Conservation (phyloP, 1,284 basidiomycete genomes). For the Termitomyces sp. region DNA sequence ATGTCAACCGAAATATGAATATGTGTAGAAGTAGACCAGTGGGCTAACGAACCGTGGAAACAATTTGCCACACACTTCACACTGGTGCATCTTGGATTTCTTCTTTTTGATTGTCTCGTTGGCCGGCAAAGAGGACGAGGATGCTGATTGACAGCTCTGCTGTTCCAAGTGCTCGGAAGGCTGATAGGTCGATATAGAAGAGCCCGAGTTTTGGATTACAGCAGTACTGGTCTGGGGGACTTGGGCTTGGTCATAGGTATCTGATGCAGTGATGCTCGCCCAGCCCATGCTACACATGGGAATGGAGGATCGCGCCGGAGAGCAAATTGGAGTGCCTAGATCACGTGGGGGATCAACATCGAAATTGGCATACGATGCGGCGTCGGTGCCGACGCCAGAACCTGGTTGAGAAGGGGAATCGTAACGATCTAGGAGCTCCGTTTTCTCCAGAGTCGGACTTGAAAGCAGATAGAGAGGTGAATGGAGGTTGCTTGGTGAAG, state of each 20-base stretch:
- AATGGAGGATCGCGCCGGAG: conserved; percentile 15
- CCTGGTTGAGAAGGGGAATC: neutral
- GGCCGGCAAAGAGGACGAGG: conserved; percentile 1
- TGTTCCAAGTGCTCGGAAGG: neutral
- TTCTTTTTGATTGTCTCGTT: conserved; percentile 29
- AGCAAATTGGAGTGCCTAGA: neutral
- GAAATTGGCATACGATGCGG: neutral
- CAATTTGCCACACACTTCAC: conserved; percentile 47
- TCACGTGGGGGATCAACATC: neutral
- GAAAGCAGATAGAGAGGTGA: neutral
- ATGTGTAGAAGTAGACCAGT: neutral
- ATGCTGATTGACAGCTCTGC: neutral
- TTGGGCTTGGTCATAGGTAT: conserved; percentile 5
- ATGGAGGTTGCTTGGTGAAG: neutral
- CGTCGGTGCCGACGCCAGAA: neutral
- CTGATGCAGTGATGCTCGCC: conserved; percentile 8
- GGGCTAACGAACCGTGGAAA: conserved; percentile 42
- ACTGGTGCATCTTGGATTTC: conserved; percentile 49
- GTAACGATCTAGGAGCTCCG: neutral
- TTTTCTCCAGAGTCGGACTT: neutral
- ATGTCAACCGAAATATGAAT: neutral
- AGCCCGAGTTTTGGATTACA: conserved; percentile 5
- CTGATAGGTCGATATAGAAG: neutral
- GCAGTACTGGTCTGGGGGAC: neutral
- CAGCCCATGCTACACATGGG: conserved; percentile 18